Conservation (phyloP, 73 alveolate species). For the Paramecium tetraurelia region DNA sequence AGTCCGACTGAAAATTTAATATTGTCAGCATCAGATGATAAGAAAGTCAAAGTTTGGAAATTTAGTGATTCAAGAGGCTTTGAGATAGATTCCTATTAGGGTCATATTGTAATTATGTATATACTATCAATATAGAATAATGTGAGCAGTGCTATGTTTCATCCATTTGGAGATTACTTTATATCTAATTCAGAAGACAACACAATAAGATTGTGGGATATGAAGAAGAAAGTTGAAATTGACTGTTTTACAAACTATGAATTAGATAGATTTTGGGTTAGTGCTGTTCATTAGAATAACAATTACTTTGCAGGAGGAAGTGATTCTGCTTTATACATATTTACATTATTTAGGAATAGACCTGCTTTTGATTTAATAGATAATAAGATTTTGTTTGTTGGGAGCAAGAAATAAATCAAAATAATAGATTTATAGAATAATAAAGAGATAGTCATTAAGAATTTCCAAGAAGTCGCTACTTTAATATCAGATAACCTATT, state of each 20-base stretch:
- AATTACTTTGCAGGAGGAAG: constrained; percentile 91
- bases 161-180: constrained; percentile 85
- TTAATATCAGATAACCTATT: constrained; percentile 62
- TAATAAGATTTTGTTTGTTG: constrained; percentile 57
- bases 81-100: constrained; percentile 91
- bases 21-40: constrained; percentile 93
- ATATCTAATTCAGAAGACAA: constrained; percentile 91
- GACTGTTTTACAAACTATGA: constrained; percentile 80
- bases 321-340: constrained; percentile 87
- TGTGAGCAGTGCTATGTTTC: constrained; percentile 90
- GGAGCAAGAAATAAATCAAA: constrained; percentile 61
- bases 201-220: constrained; percentile 92
- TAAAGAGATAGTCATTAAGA: neutral
- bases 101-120: constrained; percentile 68
- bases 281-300: constrained; percentile 83
- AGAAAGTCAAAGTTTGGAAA: constrained; percentile 88
- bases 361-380: constrained; percentile 73
- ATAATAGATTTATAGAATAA: neutral
- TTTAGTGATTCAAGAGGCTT: constrained; percentile 80
- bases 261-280: constrained; percentile 93
- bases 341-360: constrained; percentile 85
- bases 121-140: constrained; percentile 62
- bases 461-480: neutral
- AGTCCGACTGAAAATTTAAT: constrained; percentile 83
- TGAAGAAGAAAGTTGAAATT: constrained; percentile 79